Evolutionary conservation across 23 red algal genomes (phyloP).

Genomic region (Gracilaria gracilis): DNA sequence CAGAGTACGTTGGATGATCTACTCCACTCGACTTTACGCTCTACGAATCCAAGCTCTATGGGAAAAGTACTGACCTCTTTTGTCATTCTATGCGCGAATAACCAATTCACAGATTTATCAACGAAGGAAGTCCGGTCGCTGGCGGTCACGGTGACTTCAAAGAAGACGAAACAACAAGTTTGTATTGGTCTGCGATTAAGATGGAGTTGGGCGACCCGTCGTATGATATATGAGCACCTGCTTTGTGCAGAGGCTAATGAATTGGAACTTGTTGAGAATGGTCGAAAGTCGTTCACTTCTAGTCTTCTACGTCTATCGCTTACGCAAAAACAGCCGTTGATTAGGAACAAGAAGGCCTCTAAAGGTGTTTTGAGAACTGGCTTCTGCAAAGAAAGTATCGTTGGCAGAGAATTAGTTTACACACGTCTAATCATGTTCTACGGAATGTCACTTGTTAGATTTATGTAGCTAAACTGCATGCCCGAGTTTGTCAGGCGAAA

Average conservation of each 20-base stretch:
- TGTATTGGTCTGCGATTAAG: conserved; percentile 63
- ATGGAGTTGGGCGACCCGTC: conserved; percentile 35
- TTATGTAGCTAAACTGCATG: neutral
- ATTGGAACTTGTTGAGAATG: neutral
- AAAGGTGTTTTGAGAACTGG: too few species aligned
- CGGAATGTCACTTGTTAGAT: too few species aligned
- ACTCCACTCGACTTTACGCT: neutral
- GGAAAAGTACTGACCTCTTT: neutral
- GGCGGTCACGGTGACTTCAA: conserved; percentile 74
- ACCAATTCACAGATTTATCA: conserved; percentile 47
- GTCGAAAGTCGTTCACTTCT: too few species aligned
- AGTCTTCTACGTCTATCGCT: too few species aligned
- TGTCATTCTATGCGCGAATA: neutral
- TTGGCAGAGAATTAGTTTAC: too few species aligned
- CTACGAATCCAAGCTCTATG: neutral
- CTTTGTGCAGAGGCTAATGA: neutral
- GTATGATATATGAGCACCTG: conserved; percentile 33
- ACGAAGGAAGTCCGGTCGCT: conserved; percentile 62
- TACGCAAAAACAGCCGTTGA: too few species aligned
- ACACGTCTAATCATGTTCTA: too few species aligned
- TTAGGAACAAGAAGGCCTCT: too few species aligned
- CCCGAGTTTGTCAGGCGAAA: neutral
- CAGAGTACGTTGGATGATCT: conserved; percentile 45
- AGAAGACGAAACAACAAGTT: conserved; percentile 72
- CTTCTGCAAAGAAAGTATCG: too few species aligned